Conservation (phyloP, 208 protist species). For the Porcisia deanei region DNA sequence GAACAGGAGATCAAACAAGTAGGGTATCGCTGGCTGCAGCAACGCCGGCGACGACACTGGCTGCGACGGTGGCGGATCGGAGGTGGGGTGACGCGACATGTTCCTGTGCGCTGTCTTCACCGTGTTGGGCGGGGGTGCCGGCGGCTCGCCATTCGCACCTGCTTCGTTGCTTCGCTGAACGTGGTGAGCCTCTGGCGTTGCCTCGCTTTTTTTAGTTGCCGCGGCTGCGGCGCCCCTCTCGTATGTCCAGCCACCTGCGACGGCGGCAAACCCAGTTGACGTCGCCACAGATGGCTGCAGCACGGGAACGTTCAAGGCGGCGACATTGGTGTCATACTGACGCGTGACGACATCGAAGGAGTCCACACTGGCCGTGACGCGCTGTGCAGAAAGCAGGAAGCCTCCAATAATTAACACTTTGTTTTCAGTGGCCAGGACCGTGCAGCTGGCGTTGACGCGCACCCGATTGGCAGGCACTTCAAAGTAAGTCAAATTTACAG, state of each 20-base stretch:
- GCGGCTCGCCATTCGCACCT: neutral
- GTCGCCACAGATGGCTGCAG: conserved; percentile 34
- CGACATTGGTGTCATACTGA: conserved; percentile 30
- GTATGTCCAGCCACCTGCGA: conserved; percentile 33
- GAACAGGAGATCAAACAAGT: conserved; percentile 30
- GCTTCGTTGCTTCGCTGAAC: neutral
- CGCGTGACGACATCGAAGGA: conserved; percentile 38
- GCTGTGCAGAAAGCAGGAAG: conserved; percentile 22
- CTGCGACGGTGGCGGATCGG: neutral
- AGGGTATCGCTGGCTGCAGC: neutral
- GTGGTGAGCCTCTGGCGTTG: neutral
- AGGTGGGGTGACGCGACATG: neutral
- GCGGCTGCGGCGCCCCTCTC: neutral
- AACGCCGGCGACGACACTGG: neutral
- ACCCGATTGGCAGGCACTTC: conserved; percentile 23
- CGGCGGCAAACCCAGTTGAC: conserved; percentile 33
- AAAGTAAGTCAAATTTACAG: conserved; percentile 27
- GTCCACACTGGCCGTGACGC: conserved; percentile 35
- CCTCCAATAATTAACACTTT: conserved; percentile 34
- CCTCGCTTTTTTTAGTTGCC: neutral
- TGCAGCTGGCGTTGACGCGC: conserved; percentile 38
- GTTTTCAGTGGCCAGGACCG: conserved; percentile 24
- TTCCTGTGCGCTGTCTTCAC: neutral
- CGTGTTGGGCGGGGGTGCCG: neutral
- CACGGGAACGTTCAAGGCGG: conserved; percentile 21